Percentiles rank a stretch among this genome's conserved stretches.
phyloP scores from a whole-genome alignment of 306 rosid species.

The Rosa chinensis region DNA sequence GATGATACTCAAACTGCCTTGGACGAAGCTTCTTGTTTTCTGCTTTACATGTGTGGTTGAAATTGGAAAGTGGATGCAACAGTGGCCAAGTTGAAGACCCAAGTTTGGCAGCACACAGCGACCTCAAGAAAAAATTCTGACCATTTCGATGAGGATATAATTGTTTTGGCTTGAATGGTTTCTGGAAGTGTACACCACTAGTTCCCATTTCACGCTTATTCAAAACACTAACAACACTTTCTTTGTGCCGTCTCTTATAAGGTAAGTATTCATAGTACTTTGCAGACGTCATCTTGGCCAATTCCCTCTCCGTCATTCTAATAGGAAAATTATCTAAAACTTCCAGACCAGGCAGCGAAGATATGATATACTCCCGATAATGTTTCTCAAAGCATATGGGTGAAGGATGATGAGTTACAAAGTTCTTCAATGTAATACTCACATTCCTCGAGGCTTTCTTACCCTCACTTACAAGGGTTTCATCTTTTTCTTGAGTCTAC shows the following conservation, averaged over 20 bases:
- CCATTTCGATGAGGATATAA: slow-evolving; percentile 42
- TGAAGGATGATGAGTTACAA: slow-evolving; percentile 58
- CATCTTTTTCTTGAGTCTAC: slow-evolving; percentile 38
- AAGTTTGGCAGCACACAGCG: slow-evolving; percentile 73
- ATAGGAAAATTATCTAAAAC: slow-evolving; percentile 59
- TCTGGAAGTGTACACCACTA: slow-evolving; percentile 28
- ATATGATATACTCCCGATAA: slow-evolving; percentile 71
- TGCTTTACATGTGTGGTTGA: slow-evolving; percentile 29
- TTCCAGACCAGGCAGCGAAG: slow-evolving; percentile 58
- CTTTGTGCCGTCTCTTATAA: slow-evolving; percentile 55
- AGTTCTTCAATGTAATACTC: slow-evolving; percentile 37
- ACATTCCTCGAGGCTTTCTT: slow-evolving; percentile 34
- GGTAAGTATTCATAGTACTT: slow-evolving; percentile 65
- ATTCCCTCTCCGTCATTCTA: slow-evolving; percentile 49
- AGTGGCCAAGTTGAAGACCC: slow-evolving; percentile 77
- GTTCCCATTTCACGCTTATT: slow-evolving; percentile 68
- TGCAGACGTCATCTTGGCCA: slow-evolving; percentile 48
- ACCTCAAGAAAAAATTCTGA: slow-evolving; percentile 55
- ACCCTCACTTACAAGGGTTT: background rate
- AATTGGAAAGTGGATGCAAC: slow-evolving; percentile 49
- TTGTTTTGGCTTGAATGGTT: slow-evolving; percentile 29
- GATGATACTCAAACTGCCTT: slow-evolving; percentile 82
- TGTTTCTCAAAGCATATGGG: slow-evolving; percentile 72
- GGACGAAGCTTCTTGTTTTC: slow-evolving; percentile 58
- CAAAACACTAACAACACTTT: slow-evolving; percentile 59